A percentile compares a stretch with the other conserved stretches of the same genome.
These are phyloP conservation scores for Calonectria naviculata DNA, from an alignment of 2,329 filamentous ascomycete species.

Conservation along the genomic window DNA sequence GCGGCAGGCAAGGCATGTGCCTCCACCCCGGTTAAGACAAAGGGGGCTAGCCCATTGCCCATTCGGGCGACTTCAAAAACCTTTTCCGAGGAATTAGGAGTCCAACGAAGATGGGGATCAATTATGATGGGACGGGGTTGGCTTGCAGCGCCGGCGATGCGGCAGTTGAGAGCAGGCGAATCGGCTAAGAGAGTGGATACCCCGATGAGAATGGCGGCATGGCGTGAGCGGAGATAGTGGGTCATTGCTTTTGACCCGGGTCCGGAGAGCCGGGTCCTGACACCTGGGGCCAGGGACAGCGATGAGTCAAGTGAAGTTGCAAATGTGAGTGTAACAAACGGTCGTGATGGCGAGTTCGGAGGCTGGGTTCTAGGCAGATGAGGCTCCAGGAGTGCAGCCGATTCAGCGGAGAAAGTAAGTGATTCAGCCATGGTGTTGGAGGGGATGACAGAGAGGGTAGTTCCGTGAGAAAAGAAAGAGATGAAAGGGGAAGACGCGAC, in stretches of 20 bases:
- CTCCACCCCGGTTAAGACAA: slow-evolving; percentile 68
- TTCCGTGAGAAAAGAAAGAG: neutral
- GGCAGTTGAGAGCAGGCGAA: slow-evolving; percentile 86
- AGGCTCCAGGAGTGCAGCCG: slow-evolving; percentile 45
- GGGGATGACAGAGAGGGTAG: neutral
- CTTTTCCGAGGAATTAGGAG: slow-evolving; percentile 67
- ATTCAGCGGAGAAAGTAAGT: slow-evolving; percentile 46
- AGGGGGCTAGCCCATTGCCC: slow-evolving; percentile 78
- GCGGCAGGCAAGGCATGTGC: slow-evolving; percentile 55
- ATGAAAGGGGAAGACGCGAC: neutral
- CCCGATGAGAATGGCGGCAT: slow-evolving; percentile 88
- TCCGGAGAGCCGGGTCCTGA: slow-evolving; percentile 87
- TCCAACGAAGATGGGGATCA: slow-evolving; percentile 83
- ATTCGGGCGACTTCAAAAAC: slow-evolving; percentile 73
- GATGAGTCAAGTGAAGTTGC: slow-evolving; percentile 89
- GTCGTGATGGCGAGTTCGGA: slow-evolving; percentile 33
- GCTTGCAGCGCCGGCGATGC: slow-evolving; percentile 69
- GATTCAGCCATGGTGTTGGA: slow-evolving; percentile 45
- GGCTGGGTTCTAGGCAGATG: slow-evolving; percentile 42
- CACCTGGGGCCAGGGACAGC: slow-evolving; percentile 79
- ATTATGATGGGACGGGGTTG: slow-evolving; percentile 87
- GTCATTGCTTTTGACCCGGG: slow-evolving; percentile 91
- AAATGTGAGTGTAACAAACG: slow-evolving; percentile 85
- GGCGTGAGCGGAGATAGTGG: slow-evolving; percentile 84
- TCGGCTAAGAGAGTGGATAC: slow-evolving; percentile 87